Base-by-base conservation (phyloP, 177 flowering plant genomes). In the Telopea speciosissima region DNA sequence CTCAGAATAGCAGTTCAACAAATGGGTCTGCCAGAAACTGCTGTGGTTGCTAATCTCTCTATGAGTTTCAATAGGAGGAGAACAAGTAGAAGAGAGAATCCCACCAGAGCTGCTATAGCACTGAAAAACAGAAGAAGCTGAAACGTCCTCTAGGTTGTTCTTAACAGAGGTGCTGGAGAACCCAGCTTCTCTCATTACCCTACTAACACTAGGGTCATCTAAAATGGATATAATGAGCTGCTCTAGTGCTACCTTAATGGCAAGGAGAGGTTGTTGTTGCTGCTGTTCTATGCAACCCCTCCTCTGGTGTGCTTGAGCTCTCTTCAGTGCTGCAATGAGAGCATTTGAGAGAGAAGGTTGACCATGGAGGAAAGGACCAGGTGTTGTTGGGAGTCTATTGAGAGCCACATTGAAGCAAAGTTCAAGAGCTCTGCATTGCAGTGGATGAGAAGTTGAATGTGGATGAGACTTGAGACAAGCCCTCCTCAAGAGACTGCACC, bases 151-250 rank as follows among this genome's bases (percentile, higher is more conserved):
- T 6, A 95, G 71, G 54, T 83, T 82, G 80, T 74, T 86, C 68
- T 92, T 92, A 17, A 90, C 88, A 23, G 83, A 72, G 62, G 94
- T 84, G 76, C 96, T 89, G 13, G 97, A 92, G 73, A 95, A 88
- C 0, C 97, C 97, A 74, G 99, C 99, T 69, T 92, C 99, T 68
- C 91, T 81, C 97, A 95, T 90, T 63, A 95, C 99, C 79, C 99
- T 79, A 75, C 97, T 93, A 7, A 95, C 99, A 74, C 96, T 89
- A 9, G 99, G 99, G 62, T 95, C 99, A 81, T 95, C 97, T 11
- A 95, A 71, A 52, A 95, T 93, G 2, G 99, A 95, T 44, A 93
- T 77, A 8, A 91, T 76, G 17, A 95, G 97, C 80, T 95, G 99
- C 25, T 92, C 97, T 4, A 91, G 65, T 87, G 92, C 97, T 0